A percentile compares a stretch with the other conserved stretches of the same genome.
phyloP scores from a whole-genome alignment of 2,329 filamentous ascomycete genomes.

The Aspergillus felis region DNA sequence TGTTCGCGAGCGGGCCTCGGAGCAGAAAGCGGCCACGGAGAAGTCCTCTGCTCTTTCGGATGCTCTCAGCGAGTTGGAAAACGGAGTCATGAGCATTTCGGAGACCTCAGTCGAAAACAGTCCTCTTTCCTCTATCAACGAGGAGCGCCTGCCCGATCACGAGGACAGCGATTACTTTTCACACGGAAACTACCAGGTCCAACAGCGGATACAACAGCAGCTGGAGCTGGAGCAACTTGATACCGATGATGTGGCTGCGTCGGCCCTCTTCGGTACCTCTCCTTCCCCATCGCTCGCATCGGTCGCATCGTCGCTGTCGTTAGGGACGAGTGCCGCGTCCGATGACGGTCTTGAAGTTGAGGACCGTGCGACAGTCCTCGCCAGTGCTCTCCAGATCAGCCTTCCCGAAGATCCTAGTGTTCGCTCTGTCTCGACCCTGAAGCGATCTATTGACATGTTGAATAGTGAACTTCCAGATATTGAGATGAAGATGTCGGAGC shows the following conservation, averaged over 20 bases:
- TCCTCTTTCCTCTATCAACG: slow-evolving; percentile 27
- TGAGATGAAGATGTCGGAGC: slow-evolving; percentile 34
- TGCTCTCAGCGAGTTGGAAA: slow-evolving; percentile 40
- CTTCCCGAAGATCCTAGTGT: slow-evolving; percentile 26
- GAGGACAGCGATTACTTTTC: slow-evolving; percentile 36
- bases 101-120: slow-evolving; percentile 30
- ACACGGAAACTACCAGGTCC: slow-evolving; percentile 21
- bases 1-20: slow-evolving; percentile 57
- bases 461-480: slow-evolving; percentile 34
- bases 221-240: slow-evolving; percentile 21
- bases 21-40: slow-evolving; percentile 33
- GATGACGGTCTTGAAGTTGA: slow-evolving; percentile 30
- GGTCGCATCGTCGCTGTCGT: slow-evolving; percentile 39
- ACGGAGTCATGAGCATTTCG: slow-evolving; percentile 24
- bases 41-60: slow-evolving; percentile 35
- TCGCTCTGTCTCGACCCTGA: slow-evolving; percentile 30
- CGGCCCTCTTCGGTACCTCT: slow-evolving; percentile 38
- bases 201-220: slow-evolving; percentile 15
- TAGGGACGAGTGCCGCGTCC: slow-evolving; percentile 36
- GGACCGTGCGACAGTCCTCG: slow-evolving; percentile 15
- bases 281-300: slow-evolving; percentile 42
- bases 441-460: slow-evolving; percentile 39
- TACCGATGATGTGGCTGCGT: slow-evolving; percentile 31
- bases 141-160: slow-evolving; percentile 26
- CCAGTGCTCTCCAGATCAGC: slow-evolving; percentile 27